Conservation (phyloP, 2,329 filamentous ascomycete genomes). For the Colletotrichum sp. region DNA sequence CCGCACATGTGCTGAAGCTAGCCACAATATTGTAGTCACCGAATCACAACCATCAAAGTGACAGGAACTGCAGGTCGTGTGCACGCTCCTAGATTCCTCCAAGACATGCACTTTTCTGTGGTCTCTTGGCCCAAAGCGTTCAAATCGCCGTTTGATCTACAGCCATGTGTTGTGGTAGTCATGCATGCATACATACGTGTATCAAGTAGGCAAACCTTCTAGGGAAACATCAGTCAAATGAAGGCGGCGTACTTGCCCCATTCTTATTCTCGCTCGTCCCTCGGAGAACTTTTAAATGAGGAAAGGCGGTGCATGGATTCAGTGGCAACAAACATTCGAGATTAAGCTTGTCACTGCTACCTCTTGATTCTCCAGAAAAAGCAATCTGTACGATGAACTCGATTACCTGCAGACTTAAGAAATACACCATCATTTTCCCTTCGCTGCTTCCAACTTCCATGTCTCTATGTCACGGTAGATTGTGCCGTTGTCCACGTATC, state of each 20-base stretch:
- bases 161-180: background rate
- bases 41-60: background rate
- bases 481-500: background rate
- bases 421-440: background rate
- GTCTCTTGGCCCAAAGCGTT: background rate
- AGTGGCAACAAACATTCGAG: background rate
- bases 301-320: background rate
- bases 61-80: background rate
- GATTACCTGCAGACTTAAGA: background rate
- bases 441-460: background rate
- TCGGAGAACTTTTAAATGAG: rapidly evolving
- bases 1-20: background rate
- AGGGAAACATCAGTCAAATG: background rate
- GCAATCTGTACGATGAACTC: background rate
- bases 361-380: background rate
- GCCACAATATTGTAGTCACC: background rate
- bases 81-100: background rate
- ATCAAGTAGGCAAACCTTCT: background rate
- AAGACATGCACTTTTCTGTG: background rate
- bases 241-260: background rate
- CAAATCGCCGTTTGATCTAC: background rate
- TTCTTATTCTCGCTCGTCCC: background rate
- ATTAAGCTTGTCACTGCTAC: background rate
- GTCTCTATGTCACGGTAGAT: background rate
- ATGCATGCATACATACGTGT: background rate